Base-by-base conservation (phyloP, 108 stramenopile species). In the Skeletonema tropicum region DNA sequence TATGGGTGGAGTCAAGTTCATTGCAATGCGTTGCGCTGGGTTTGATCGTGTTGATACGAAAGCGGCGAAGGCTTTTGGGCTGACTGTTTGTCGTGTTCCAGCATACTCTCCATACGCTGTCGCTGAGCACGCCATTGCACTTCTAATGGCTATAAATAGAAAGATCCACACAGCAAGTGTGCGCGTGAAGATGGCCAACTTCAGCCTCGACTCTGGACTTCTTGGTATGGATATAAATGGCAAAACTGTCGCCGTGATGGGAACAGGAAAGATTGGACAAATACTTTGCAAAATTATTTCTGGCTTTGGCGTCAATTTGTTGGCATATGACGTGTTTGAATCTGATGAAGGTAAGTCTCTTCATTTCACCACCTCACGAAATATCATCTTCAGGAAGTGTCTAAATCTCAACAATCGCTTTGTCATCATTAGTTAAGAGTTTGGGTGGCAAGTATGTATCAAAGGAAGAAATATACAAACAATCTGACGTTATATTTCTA, bases 31-130 rank as follows among this genome's bases (percentile, higher is more conserved):
- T 23, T 87, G 88, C 63, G 89, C 91, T 31, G 93, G 93, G 29
- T 91, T 89, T 67, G 89, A 90, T 70, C 81, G 87, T 29, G 85
- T 94, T n/a, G 91, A 94, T 64, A 67, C 83, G 14, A 85, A 84
- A 60, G 89, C 88, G 3, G 90, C 90, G 17, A 71, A 84, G 49
- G 79, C 88, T 7, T 88, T 83, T 58, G 89, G 87, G 6, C 17
- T 94, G 12, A 82, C 86, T 11, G 82, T 94, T 17, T 86, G 84
- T 7, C 82, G 91, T 39, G 93, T 94, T 29, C 93, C 93, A 23
- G 91, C 91, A 26, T 94, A 94, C 78, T 82, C 74, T 60, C 91
- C 93, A 10, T 92, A 94, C 77, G 93, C 93, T 4, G 90, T 94
- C 1, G 91, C 93, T 26, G 93, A 94, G 79, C 87, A 89, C 63